phyloP scores from a whole-genome alignment of 1,284 basidiomycete species.

The Ceratobasidium sp. region DNA sequence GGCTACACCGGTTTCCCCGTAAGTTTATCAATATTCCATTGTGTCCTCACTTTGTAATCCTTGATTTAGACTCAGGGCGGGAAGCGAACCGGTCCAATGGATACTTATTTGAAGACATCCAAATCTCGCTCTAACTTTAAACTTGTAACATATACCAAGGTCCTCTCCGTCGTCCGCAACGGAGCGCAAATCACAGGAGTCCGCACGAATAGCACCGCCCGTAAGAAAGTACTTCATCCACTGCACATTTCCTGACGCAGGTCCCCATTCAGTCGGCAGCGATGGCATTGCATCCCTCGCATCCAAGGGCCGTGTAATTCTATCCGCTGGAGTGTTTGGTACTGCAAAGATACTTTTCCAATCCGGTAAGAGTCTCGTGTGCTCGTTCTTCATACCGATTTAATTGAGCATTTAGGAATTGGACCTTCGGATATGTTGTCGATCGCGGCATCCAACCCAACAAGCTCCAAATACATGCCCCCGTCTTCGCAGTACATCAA shows the following conservation, averaged over 20 bases:
- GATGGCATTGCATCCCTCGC: slow-evolving; percentile 70
- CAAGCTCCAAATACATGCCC: slow-evolving; percentile 66
- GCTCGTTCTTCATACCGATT: too few relatives aligned
- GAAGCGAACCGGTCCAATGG: slow-evolving; percentile 71
- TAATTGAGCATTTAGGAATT: slow-evolving; percentile 61
- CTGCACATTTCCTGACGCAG: not conserved
- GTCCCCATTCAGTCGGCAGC: slow-evolving; percentile 65
- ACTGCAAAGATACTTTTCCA: slow-evolving; percentile 71
- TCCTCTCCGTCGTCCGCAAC: slow-evolving; percentile 70
- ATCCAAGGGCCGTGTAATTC: slow-evolving; percentile 71
- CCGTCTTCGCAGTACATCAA: slow-evolving; percentile 69
- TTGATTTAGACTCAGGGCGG: slow-evolving; percentile 67
- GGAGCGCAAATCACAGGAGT: slow-evolving; percentile 72
- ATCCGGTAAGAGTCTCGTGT: slow-evolving; percentile 53
- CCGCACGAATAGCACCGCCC: slow-evolving; percentile 70
- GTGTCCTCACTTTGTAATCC: slow-evolving; percentile 61
- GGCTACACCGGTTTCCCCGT: too few relatives aligned
- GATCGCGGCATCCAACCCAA: slow-evolving; percentile 66
- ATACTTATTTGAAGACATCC: slow-evolving; percentile 72
- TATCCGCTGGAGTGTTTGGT: slow-evolving; percentile 71
- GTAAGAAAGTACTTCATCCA: not conserved
- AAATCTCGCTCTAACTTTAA: slow-evolving; percentile 68
- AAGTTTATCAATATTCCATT: too few relatives aligned
- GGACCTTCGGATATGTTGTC: slow-evolving; percentile 73
- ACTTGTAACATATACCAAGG: slow-evolving; percentile 66